Evolutionary conservation across 2,329 filamentous ascomycete species (phyloP).

Genomic region (Bretziella fagacearum): DNA sequence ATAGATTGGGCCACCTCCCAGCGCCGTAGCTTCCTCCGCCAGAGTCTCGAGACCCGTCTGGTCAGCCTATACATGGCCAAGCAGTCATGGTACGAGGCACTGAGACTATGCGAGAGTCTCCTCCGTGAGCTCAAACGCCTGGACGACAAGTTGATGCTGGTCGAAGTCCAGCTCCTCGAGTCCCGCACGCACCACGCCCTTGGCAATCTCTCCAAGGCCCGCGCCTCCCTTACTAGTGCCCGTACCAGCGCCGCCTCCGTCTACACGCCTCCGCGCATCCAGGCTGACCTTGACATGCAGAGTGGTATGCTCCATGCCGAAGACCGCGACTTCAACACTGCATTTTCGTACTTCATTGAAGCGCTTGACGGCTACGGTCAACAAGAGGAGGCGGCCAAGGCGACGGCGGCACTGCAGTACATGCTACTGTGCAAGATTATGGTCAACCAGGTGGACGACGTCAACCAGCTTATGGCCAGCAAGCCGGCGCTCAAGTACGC

Average conservation of each 20-base stretch:
- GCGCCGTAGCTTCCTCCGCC: conserved; percentile 86
- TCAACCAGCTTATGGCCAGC: conserved; percentile 82
- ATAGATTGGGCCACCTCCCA: conserved; percentile 98
- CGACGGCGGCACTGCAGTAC: conserved; percentile 96
- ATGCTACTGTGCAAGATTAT: conserved; percentile 99
- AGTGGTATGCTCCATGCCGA: conserved; percentile 97
- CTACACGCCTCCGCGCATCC: conserved; percentile 86
- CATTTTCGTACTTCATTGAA: conserved; percentile 98
- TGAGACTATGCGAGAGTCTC: conserved; percentile 90
- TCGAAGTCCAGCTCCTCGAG: conserved; percentile 94
- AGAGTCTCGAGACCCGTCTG: conserved; percentile 92
- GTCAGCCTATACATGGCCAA: conserved; percentile 93
- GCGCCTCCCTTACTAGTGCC: conserved; percentile 83
- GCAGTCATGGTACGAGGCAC: conserved; percentile 90
- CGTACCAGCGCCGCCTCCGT: conserved; percentile 91
- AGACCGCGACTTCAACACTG: conserved; percentile 97
- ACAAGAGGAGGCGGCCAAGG: conserved; percentile 72
- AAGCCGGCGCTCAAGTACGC: conserved; percentile 97
- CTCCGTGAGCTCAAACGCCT: conserved; percentile 93
- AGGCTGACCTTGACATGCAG: conserved; percentile 97
- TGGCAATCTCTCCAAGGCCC: conserved; percentile 89
- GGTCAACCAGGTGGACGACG: conserved; percentile 92
- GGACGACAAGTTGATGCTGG: conserved; percentile 94
- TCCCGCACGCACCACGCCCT: conserved; percentile 94
- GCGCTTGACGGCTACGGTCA: conserved; percentile 92